These are phyloP conservation scores for Tremella fuciformis DNA, from an alignment of 768 basidiomycete species.

Conservation along the genomic window DNA sequence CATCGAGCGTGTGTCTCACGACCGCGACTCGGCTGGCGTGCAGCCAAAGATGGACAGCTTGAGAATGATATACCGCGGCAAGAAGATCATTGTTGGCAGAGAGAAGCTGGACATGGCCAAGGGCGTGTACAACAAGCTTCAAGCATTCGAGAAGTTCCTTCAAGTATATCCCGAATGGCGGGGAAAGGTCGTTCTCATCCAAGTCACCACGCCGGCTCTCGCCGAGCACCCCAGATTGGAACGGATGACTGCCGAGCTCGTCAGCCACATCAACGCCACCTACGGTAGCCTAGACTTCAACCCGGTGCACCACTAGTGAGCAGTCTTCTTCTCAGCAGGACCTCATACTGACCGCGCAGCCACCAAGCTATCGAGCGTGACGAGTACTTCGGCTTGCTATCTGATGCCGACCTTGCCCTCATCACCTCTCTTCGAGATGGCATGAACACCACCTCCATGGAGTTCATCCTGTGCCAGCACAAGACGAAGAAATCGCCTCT, in stretches of 20 bases:
- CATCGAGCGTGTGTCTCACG: constrained; percentile 78
- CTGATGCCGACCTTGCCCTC: constrained; percentile 87
- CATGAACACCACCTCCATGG: constrained; percentile 99
- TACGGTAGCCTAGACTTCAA: constrained; percentile 92
- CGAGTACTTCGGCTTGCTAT: constrained; percentile 92
- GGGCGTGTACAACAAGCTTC: constrained; percentile 92
- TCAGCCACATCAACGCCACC: constrained; percentile 91
- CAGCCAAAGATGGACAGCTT: constrained; percentile 86
- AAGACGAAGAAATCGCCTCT: constrained; percentile 74
- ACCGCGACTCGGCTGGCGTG: constrained; percentile 75
- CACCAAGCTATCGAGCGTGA: constrained; percentile 97
- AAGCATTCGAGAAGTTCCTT: constrained; percentile 91
- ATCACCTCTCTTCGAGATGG: constrained; percentile 95
- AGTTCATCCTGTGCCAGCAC: constrained; percentile 92
- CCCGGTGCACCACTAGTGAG: constrained; percentile 96
- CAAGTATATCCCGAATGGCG: constrained; percentile 94
- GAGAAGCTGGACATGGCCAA: constrained; percentile 99
- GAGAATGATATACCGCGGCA: constrained; percentile 79
- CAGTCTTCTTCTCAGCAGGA: constrained; percentile 23
- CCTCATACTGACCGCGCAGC: constrained; percentile 55
- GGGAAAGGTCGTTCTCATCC: constrained; percentile 66
- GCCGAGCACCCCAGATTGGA: constrained; percentile 92
- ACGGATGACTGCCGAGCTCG: constrained; percentile 85
- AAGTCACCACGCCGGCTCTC: constrained; percentile 90
- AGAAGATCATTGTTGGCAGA: constrained; percentile 96